phyloP scores from a whole-genome alignment of 305 asterid genomes.

The Fraxinus platypoda region DNA sequence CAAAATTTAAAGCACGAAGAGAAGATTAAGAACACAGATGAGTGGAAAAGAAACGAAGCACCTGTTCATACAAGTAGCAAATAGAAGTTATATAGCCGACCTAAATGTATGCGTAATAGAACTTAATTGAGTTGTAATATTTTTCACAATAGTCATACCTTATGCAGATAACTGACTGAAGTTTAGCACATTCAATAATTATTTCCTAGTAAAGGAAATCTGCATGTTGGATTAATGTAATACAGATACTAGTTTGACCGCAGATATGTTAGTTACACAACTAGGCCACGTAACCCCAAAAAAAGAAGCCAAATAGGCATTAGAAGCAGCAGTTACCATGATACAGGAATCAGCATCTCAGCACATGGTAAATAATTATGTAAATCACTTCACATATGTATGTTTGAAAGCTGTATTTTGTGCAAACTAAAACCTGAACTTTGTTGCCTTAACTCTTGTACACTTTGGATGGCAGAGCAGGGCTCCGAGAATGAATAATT shows the following conservation, averaged over 20 bases:
- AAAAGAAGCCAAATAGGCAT: not conserved
- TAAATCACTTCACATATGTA: not conserved
- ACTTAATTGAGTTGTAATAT: too few relatives aligned
- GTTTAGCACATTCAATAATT: too few relatives aligned
- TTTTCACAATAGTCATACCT: too few relatives aligned
- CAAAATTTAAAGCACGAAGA: too few relatives aligned
- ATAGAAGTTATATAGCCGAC: too few relatives aligned
- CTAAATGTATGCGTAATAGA: too few relatives aligned
- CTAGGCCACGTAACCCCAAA: not conserved
- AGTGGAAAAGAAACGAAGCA: not conserved
- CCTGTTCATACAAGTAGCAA: too few relatives aligned
- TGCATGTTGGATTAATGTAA: not conserved
- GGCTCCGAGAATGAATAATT: constrained; percentile 61
- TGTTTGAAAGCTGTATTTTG: not conserved
- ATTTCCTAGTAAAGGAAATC: not conserved
- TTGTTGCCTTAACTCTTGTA: constrained; percentile 41
- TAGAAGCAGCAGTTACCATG: not conserved
- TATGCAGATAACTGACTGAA: too few relatives aligned
- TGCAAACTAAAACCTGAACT: not conserved
- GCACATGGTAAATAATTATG: not conserved
- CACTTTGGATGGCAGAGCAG: constrained; percentile 52
- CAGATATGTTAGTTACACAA: not conserved
- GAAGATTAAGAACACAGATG: not conserved
- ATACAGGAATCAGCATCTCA: not conserved
- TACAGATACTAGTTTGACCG: not conserved